A percentile compares a stretch with the other conserved stretches of the same genome.
Conservation (phyloP, 331 rosid genomes). For the Cucumis variabilis region DNA sequence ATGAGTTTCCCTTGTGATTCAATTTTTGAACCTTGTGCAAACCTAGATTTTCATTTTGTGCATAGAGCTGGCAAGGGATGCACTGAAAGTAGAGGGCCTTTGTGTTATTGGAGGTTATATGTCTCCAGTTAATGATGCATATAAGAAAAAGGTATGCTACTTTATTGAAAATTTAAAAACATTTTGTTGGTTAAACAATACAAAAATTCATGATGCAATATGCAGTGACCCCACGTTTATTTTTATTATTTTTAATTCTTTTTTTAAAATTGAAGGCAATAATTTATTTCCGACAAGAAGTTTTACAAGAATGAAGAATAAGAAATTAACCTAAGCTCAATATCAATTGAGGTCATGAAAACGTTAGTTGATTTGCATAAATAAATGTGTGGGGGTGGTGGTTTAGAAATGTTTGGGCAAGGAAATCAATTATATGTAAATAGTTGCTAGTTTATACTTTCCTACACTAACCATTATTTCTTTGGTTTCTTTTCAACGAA, state of each 20-base stretch:
- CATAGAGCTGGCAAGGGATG: constrained; percentile 89
- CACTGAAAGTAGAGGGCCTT: constrained; percentile 65
- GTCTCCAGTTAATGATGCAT: constrained; percentile 96
- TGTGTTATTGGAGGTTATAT: constrained; percentile 86
- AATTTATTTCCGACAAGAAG: not conserved
- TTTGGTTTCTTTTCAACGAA: too few relatives aligned
- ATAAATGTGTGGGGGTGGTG: not conserved
- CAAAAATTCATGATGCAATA: constrained; percentile 1
- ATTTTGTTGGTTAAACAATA: not conserved
- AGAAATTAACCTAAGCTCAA: not conserved
- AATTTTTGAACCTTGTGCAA: not conserved
- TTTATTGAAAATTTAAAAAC: not conserved
- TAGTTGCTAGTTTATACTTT: too few relatives aligned
- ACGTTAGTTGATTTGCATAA: not conserved
- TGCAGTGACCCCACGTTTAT: not conserved
- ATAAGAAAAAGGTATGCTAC: constrained; percentile 72
- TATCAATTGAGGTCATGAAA: not conserved
- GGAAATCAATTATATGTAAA: too few relatives aligned
- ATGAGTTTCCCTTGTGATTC: not conserved
- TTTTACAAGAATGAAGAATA: not conserved
- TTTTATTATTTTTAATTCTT: too few relatives aligned
- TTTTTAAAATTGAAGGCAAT: not conserved
- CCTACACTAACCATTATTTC: too few relatives aligned
- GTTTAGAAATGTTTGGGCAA: not conserved
- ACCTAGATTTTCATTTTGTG: constrained; percentile 21